These are phyloP conservation scores for Trichothecium sympodiale DNA, from an alignment of 2,329 filamentous ascomycete genomes.

Conservation along the genomic window DNA sequence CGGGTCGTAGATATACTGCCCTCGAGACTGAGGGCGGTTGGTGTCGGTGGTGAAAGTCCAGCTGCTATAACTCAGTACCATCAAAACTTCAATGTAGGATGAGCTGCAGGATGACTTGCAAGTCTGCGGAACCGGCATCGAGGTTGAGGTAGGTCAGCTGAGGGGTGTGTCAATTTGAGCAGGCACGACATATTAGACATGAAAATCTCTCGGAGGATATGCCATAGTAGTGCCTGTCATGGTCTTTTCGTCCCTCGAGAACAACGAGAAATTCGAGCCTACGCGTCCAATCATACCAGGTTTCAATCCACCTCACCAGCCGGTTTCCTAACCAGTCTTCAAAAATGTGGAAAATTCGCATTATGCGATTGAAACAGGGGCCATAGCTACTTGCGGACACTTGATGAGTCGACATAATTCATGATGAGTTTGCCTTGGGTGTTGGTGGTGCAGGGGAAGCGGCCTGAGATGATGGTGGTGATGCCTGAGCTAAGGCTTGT, in stretches of 20 bases:
- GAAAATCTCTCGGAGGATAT: slow-evolving; percentile 23
- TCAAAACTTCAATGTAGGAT: not conserved
- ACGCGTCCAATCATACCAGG: too few species aligned
- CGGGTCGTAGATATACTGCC: slow-evolving; percentile 48
- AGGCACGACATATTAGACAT: slow-evolving; percentile 48
- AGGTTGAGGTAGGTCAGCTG: slow-evolving; percentile 56
- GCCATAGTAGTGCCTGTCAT: slow-evolving; percentile 13
- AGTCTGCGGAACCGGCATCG: slow-evolving; percentile 50
- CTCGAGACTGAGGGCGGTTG: slow-evolving; percentile 28
- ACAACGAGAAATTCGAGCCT: not conserved
- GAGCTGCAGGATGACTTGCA: slow-evolving; percentile 21
- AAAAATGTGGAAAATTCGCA: too few species aligned
- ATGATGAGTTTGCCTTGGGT: too few species aligned
- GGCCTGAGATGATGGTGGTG: too few species aligned
- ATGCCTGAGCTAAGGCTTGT: too few species aligned
- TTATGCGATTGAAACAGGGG: too few species aligned
- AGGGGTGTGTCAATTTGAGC: slow-evolving; percentile 48
- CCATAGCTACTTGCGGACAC: too few species aligned
- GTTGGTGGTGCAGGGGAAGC: too few species aligned
- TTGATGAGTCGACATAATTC: too few species aligned
- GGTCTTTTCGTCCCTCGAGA: slow-evolving; percentile 4
- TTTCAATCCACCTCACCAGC: too few species aligned
- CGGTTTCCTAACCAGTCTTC: too few species aligned
- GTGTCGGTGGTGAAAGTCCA: slow-evolving; percentile 59
- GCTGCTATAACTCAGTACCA: too few species aligned